Evolutionary conservation across 2,329 filamentous ascomycete genomes (phyloP).

Genomic region (Aspergillus sp.): DNA sequence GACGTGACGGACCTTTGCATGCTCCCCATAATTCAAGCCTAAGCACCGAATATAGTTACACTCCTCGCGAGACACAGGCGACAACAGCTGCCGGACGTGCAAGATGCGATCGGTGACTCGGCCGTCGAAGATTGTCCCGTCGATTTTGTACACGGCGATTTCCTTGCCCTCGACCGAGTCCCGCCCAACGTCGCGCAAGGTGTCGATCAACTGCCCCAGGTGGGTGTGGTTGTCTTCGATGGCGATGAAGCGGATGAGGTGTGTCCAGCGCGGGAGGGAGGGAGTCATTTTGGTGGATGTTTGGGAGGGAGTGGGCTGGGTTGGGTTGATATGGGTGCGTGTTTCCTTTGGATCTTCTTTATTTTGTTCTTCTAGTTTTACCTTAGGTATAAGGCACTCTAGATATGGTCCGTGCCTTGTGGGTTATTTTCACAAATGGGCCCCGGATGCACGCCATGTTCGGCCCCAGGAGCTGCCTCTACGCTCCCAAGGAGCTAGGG

Average conservation of each 20-base stretch:
- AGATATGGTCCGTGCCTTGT: too few species aligned
- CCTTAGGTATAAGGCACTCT: too few species aligned
- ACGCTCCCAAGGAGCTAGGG: too few species aligned
- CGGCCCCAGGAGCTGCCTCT: too few species aligned
- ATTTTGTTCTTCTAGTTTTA: background rate
- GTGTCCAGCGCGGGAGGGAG: conserved; percentile 32
- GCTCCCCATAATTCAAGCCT: conserved; percentile 9
- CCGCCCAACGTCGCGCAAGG: conserved; percentile 31
- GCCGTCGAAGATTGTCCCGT: conserved; percentile 36
- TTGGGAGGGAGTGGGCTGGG: background rate
- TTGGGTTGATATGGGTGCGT: background rate
- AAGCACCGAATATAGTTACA: conserved; percentile 10
- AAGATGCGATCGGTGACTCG: conserved; percentile 29
- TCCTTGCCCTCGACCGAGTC: conserved; percentile 26
- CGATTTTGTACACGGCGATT: conserved; percentile 31
- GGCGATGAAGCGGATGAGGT: conserved; percentile 38
- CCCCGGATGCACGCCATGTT: background rate
- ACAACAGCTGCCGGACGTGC: conserved; percentile 26
- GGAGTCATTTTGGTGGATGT: background rate
- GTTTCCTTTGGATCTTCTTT: background rate
- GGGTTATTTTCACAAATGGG: too few species aligned
- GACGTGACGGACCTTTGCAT: background rate
- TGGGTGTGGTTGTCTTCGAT: conserved; percentile 35
- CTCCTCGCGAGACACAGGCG: background rate
- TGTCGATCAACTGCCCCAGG: conserved; percentile 37